These are phyloP conservation scores for Penicillium sumatraense DNA, from an alignment of 2,329 filamentous ascomycete species.

Conservation along the genomic window DNA sequence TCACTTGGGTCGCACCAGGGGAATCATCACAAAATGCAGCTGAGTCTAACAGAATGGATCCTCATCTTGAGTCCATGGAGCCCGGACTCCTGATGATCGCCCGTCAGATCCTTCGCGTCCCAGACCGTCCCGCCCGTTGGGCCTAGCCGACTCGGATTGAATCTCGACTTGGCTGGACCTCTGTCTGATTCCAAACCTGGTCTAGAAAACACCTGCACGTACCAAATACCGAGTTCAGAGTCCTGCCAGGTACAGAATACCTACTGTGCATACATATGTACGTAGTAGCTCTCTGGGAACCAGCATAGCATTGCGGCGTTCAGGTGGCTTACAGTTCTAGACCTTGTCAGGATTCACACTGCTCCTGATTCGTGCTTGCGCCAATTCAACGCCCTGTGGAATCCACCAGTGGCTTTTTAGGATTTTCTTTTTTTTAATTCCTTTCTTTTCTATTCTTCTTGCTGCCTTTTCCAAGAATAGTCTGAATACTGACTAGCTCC, in stretches of 20 bases:
- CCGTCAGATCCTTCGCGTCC: conserved; percentile 6
- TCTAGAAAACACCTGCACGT: background rate
- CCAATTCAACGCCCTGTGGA: background rate
- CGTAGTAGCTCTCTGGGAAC: background rate
- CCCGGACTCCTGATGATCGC: conserved; percentile 1
- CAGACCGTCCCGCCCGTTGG: background rate
- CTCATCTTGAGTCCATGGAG: background rate
- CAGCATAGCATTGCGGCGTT: background rate
- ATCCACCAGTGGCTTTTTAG: background rate
- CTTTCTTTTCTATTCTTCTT: background rate
- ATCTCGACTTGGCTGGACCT: background rate
- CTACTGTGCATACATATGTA: background rate
- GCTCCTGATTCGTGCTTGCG: background rate
- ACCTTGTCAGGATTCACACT: background rate
- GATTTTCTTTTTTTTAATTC: background rate
- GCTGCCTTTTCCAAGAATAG: background rate
- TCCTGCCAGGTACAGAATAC: background rate
- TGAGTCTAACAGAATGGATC: background rate
- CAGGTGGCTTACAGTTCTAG: conserved; percentile 2
- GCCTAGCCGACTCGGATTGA: background rate
- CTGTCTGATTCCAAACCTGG: background rate
- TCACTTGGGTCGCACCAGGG: conserved; percentile 4
- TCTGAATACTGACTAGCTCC: background rate
- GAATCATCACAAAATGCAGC: background rate
- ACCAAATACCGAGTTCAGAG: background rate